Conservation (phyloP, 1,284 basidiomycete species). For the Malassezia dermatis region DNA sequence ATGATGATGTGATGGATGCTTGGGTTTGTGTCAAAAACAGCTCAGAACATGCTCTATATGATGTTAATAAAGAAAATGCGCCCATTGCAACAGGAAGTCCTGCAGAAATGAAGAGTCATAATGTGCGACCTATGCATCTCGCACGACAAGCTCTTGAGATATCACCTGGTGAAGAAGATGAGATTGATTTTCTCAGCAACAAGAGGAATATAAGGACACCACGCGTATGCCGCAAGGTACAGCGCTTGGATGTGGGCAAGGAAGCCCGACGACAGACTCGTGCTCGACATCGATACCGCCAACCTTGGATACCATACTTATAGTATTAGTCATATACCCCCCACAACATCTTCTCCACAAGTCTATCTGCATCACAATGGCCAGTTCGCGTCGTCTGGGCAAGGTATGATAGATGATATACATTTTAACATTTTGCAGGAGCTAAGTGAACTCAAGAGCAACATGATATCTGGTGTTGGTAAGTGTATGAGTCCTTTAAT, state of each 20-base stretch:
- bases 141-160: not conserved
- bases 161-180: slow-evolving; percentile 2
- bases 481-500: not conserved
- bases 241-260: slow-evolving; percentile 5
- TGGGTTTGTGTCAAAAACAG: slow-evolving; percentile 1
- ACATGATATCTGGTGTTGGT: slow-evolving; percentile 6
- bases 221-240: slow-evolving; percentile 8
- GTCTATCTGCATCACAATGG: not conserved
- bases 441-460: slow-evolving; percentile 5
- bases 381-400: slow-evolving; percentile 8
- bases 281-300: not conserved
- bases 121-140: not conserved
- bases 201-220: not conserved
- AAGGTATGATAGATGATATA: slow-evolving; percentile 2
- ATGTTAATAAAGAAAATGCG: not conserved
- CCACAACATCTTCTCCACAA: not conserved
- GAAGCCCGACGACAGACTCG: not conserved
- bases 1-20: slow-evolving; percentile 15
- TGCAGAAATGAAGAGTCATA: not conserved
- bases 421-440: slow-evolving; percentile 1
- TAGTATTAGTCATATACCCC: not conserved
- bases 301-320: not conserved
- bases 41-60: not conserved
- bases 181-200: slow-evolving; percentile 5
- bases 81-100: not conserved